A percentile compares a stretch with the other conserved stretches of the same genome.
Conservation (phyloP, 2,329 filamentous ascomycete genomes). For the Penicillium thymicola region DNA sequence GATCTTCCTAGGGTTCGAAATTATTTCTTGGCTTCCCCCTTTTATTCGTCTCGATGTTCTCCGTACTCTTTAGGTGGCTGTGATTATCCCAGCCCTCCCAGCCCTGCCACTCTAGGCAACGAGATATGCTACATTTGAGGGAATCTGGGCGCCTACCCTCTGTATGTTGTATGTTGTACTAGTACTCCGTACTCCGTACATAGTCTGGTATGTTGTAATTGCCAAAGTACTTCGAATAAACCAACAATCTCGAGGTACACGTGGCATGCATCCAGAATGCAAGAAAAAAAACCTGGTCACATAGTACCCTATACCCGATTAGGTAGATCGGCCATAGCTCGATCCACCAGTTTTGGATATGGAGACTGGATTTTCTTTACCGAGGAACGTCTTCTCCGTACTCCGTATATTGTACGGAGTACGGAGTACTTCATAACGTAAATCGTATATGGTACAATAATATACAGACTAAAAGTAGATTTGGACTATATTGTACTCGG, state of each 20-base stretch:
- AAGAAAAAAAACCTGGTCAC: not conserved
- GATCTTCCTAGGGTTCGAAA: not conserved
- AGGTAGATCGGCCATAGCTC: constrained; percentile 1
- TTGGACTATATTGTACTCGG: not conserved
- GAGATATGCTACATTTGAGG: no score
- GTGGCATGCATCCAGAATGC: constrained; percentile 1
- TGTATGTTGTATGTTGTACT: no score
- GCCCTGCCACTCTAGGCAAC: no score
- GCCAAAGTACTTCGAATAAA: no score
- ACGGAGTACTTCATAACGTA: not conserved
- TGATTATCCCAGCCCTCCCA: no score
- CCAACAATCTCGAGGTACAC: not conserved
- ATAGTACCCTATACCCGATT: constrained; percentile 6
- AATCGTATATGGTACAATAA: no score
- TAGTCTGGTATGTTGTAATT: no score
- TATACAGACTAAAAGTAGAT: not conserved
- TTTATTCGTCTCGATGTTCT: not conserved
- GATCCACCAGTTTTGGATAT: not conserved
- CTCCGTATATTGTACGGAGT: no score
- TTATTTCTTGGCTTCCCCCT: not conserved
- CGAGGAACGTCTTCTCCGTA: not conserved
- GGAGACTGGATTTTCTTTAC: not conserved
- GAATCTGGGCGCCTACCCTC: no score
- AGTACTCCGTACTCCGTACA: no score
- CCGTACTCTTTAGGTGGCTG: no score